Percentiles rank a stretch among this genome's conserved stretches.
These are phyloP conservation scores for Fusarium sororula DNA, from an alignment of 2,329 filamentous ascomycete species.

Conservation along the genomic window DNA sequence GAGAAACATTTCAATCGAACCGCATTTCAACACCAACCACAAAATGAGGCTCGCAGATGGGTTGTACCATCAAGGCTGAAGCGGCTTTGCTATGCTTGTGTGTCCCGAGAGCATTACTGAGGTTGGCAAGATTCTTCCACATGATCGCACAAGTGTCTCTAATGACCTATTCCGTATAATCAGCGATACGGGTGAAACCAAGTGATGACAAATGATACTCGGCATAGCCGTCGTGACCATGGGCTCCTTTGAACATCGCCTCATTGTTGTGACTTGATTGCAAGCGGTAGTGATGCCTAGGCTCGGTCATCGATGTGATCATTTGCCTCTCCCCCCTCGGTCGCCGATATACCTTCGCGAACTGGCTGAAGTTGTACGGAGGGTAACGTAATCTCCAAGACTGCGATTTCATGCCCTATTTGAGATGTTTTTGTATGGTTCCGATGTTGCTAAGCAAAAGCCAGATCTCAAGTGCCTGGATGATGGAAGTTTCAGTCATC, in stretches of 20 bases:
- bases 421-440: background rate
- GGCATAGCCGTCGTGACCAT: background rate
- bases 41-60: background rate
- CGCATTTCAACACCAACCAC: background rate
- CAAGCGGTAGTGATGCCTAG: background rate
- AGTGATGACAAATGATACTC: background rate
- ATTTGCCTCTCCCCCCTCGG: background rate
- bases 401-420: background rate
- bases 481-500: background rate
- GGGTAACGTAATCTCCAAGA: background rate
- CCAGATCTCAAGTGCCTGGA: background rate
- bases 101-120: background rate
- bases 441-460: background rate
- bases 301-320: background rate
- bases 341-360: background rate
- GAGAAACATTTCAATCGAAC: background rate
- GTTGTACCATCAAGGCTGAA: background rate
- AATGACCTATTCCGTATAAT: background rate
- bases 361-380: background rate
- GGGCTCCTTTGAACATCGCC: background rate
- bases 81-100: slow-evolving; percentile 1
- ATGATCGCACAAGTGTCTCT: background rate
- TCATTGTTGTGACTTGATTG: background rate
- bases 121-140: background rate
- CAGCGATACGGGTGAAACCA: slow-evolving; percentile 12